phyloP scores from a whole-genome alignment of 129 eudicot species.

The Apium graveolens region DNA sequence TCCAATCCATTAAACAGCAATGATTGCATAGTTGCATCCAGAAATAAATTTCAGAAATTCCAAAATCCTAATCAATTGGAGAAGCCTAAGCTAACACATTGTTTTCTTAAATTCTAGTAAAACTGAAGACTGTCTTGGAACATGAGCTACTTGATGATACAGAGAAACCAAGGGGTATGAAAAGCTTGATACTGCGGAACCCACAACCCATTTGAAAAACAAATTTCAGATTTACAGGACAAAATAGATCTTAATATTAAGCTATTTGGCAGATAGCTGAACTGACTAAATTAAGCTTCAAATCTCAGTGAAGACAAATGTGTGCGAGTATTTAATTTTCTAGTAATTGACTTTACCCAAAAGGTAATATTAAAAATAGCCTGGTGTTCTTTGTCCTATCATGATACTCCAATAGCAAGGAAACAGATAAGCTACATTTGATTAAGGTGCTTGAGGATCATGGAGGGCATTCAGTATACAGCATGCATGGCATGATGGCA shows the following conservation, averaged over 20 bases:
- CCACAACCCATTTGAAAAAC: background rate
- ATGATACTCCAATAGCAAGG: background rate
- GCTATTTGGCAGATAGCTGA: background rate
- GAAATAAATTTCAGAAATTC: background rate
- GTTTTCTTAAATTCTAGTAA: background rate
- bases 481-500: background rate
- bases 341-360: background rate
- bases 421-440: background rate
- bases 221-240: background rate
- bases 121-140: background rate
- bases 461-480: background rate
- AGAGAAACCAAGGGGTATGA: background rate
- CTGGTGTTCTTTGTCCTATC: background rate
- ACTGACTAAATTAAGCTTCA: background rate
- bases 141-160: background rate
- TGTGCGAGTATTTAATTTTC: background rate
- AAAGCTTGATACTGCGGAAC: background rate
- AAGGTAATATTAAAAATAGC: background rate
- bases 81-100: background rate
- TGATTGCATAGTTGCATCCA: background rate
- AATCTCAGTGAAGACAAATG: background rate
- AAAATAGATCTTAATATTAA: background rate
- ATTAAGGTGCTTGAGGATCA: background rate
- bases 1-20: background rate
- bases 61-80: background rate